Percentiles rank a stretch among this genome's conserved stretches.
phyloP scores from a whole-genome alignment of 495 filamentous ascomycete species.

The Aspergillus wentii region DNA sequence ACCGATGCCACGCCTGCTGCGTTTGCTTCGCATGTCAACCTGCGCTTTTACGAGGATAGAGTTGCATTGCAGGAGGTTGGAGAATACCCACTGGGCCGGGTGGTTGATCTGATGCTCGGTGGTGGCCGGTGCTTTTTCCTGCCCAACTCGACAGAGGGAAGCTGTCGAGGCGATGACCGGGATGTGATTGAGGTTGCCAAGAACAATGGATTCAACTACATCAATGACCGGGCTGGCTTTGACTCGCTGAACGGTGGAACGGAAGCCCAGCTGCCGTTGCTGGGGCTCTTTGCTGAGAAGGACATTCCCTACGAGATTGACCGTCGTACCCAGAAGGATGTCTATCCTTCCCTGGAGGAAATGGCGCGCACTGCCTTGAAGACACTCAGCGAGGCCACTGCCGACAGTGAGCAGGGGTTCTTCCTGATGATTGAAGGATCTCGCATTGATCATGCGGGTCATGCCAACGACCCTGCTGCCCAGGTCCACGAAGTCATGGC shows the following conservation, averaged over 20 bases:
- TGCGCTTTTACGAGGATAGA: conserved; percentile 73
- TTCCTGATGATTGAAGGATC: conserved; percentile 98
- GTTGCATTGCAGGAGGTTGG: conserved; percentile 92
- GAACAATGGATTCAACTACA: conserved; percentile 75
- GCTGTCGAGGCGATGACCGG: conserved; percentile 70
- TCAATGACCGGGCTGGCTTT: conserved; percentile 67
- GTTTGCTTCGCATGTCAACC: conserved; percentile 84
- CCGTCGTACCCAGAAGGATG: conserved; percentile 66
- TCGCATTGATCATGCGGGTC: conserved; percentile 93
- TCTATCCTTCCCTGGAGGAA: conserved; percentile 86
- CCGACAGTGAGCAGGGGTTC: conserved; percentile 85
- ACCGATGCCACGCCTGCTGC: conserved; percentile 98
- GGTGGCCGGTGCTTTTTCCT: conserved; percentile 93
- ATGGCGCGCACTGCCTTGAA: conserved; percentile 82
- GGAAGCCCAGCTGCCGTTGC: conserved; percentile 69
- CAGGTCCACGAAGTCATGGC: conserved; percentile 93
- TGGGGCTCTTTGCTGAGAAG: conserved; percentile 77
- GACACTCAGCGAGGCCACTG: conserved; percentile 76
- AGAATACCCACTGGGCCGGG: conserved; percentile 75
- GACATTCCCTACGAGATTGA: conserved; percentile 95
- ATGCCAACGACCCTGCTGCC: conserved; percentile 90
- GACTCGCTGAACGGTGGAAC: conserved; percentile 68
- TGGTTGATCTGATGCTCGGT: conserved; percentile 87
- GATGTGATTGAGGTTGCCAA: conserved; percentile 64
- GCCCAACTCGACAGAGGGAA: conserved; percentile 67